Evolutionary conservation across 805 yeast species (phyloP).

Genomic region (Yamadazyma sp.): DNA sequence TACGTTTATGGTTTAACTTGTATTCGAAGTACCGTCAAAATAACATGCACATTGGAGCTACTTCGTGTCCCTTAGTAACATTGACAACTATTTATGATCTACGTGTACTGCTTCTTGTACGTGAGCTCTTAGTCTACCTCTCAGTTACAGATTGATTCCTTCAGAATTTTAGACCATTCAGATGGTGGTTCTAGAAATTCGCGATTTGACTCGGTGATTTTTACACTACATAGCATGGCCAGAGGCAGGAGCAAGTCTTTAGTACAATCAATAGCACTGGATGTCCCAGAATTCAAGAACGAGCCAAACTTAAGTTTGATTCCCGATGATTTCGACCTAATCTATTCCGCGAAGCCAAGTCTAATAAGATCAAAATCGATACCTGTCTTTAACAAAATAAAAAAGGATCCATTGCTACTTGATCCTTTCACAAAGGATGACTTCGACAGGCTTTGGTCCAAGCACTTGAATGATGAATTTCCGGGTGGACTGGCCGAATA

Average conservation of each 20-base stretch:
- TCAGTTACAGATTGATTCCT: too few species aligned
- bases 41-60: too few species aligned
- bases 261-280: constrained; percentile 60
- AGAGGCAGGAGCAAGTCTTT: constrained; percentile 60
- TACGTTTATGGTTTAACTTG: too few species aligned
- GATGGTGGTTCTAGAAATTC: too few species aligned
- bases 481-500: constrained; percentile 12
- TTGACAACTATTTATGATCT: too few species aligned
- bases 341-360: background rate
- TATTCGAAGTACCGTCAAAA: too few species aligned
- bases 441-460: background rate
- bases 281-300: constrained; percentile 34
- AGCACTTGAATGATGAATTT: constrained; percentile 6
- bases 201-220: background rate
- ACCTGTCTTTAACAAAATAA: constrained; percentile 2
- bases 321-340: background rate
- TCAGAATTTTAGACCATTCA: too few species aligned
- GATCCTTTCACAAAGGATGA: constrained; percentile 9
- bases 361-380: constrained; percentile 17
- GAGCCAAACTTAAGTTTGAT: background rate
- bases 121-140: too few species aligned
- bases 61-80: too few species aligned
- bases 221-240: constrained; percentile 23
- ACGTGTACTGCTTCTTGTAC: too few species aligned
- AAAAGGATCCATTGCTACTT: background rate